Conservation (phyloP, 805 yeast genomes). For the Cyberlindnera galapagoensis region DNA sequence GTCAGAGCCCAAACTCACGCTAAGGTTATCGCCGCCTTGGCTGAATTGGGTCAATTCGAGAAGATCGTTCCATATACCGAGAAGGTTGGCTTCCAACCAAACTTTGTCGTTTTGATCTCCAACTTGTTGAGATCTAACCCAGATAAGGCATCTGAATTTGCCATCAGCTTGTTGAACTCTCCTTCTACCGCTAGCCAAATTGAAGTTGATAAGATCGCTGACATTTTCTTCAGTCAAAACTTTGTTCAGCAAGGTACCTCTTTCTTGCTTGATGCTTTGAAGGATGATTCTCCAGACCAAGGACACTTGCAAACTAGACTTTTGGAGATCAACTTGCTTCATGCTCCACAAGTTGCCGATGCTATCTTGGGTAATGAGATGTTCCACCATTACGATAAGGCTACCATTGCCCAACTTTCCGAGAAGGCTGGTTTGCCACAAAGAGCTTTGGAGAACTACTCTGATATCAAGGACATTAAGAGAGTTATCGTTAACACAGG, state of each 20-base stretch:
- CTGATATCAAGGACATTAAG: slow-evolving; percentile 90
- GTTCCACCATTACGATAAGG: slow-evolving; percentile 93
- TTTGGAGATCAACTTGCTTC: slow-evolving; percentile 84
- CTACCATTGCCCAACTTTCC: slow-evolving; percentile 84
- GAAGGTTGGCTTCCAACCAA: slow-evolving; percentile 84
- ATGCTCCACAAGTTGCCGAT: slow-evolving; percentile 99
- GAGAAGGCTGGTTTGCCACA: slow-evolving; percentile 95
- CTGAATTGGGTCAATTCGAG: slow-evolving; percentile 94
- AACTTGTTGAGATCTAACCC: slow-evolving; percentile 88
- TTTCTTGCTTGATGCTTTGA: slow-evolving; percentile 88
- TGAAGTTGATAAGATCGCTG: slow-evolving; percentile 83
- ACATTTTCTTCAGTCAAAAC: slow-evolving; percentile 90
- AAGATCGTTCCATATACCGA: slow-evolving; percentile 91
- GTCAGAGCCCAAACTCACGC: slow-evolving; percentile 75
- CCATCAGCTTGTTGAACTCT: slow-evolving; percentile 68
- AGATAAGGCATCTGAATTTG: slow-evolving; percentile 98
- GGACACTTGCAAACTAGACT: slow-evolving; percentile 94
- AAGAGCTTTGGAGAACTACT: slow-evolving; percentile 94
- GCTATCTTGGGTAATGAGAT: slow-evolving; percentile 94
- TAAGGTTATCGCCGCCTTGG: slow-evolving; percentile 86
- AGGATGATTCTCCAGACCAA: slow-evolving; percentile 88
- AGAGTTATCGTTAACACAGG: slow-evolving; percentile 87
- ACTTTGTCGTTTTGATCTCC: slow-evolving; percentile 83
- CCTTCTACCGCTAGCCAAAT: slow-evolving; percentile 54
- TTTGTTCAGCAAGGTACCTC: slow-evolving; percentile 97